phyloP scores from a whole-genome alignment of 345 rosid species.

The Gossypioides kirkii region DNA sequence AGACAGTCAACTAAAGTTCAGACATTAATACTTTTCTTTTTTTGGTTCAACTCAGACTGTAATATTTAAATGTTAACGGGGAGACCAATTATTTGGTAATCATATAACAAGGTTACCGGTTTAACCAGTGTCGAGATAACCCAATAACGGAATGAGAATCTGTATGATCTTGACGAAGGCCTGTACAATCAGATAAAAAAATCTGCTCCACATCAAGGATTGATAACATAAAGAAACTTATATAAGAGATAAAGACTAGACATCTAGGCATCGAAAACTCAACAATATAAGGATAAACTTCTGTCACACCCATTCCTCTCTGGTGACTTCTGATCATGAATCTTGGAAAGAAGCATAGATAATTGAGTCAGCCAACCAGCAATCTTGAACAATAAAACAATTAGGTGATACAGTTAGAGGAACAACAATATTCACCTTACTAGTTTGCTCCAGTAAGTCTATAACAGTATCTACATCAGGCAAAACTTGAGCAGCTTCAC shows the following conservation, averaged over 20 bases:
- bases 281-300: conserved; percentile 56
- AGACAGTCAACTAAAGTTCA: not conserved
- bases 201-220: conserved; percentile 61
- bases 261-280: conserved; percentile 2
- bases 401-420: conserved; percentile 1
- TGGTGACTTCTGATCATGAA: conserved; percentile 65
- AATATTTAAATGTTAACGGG: not conserved
- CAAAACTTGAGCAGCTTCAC: conserved; percentile 46
- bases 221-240: conserved; percentile 22
- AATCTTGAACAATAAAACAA: conserved; percentile 16
- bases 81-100: not conserved
- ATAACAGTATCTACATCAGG: conserved; percentile 91
- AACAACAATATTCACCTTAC: conserved; percentile 48
- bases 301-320: conserved; percentile 42
- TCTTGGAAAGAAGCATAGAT: conserved; percentile 36
- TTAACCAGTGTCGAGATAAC: conserved; percentile 61
- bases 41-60: too few species aligned
- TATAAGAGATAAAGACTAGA: not conserved
- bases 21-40: too few species aligned
- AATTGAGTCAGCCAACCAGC: conserved; percentile 22
- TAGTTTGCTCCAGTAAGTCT: conserved; percentile 85
- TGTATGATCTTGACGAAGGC: conserved; percentile 40
- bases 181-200: conserved; percentile 35
- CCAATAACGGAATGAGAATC: conserved; percentile 55
- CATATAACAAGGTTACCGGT: conserved; percentile 41